Base-by-base conservation (phyloP, 2,329 filamentous ascomycete species). In the Falciphora oryzae region DNA sequence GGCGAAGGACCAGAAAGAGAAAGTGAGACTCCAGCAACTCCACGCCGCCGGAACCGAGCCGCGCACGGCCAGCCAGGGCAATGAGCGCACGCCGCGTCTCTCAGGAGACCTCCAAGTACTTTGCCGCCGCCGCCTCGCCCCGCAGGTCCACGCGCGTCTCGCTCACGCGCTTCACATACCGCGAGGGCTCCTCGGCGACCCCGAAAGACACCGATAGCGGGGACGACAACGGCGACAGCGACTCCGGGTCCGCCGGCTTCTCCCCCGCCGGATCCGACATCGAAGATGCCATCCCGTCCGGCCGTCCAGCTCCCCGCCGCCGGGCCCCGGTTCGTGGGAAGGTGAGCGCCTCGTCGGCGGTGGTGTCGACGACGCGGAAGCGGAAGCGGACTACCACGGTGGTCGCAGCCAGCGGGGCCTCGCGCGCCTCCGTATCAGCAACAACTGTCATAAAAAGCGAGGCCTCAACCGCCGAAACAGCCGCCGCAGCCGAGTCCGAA, bases 71-170 rank as follows among this genome's bases (percentile, higher is more conserved):
- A 59, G 28, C 5, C n/a, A 7, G 6, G 22, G 64, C 56, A 31
- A 88, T 87, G 85, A 79, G 82, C 57, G 83, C 84, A 5, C 88
- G 86, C 11, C 79, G 81, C 57, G 75, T 86, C 63, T 86, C 85
- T 11, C 80, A 80, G 70, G 85, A 89, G 32, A 84, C 86, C 0
- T 76, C 84, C 5, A 85, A 81, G 67, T 73, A 87, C n/a, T 76
- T 87, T 61, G 74, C 67, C n/a, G 57, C 65, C 32, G 70, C 68
- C 53, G 70, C 72, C 28, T 71, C 74, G 16, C 76, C 76, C 11
- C 79, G 79, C 59, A 79, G 83, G 66, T 79, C 79, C 65, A 81
- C 85, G 68, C 75, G 83, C 67, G 76, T 80, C n/a, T 74, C 76
- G 2, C 74, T 84, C 64, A 77, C 82, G 28, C 77, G 82, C 63